Conservation (phyloP, 2,329 filamentous ascomycete species). For the Aquanectria penicillioides region DNA sequence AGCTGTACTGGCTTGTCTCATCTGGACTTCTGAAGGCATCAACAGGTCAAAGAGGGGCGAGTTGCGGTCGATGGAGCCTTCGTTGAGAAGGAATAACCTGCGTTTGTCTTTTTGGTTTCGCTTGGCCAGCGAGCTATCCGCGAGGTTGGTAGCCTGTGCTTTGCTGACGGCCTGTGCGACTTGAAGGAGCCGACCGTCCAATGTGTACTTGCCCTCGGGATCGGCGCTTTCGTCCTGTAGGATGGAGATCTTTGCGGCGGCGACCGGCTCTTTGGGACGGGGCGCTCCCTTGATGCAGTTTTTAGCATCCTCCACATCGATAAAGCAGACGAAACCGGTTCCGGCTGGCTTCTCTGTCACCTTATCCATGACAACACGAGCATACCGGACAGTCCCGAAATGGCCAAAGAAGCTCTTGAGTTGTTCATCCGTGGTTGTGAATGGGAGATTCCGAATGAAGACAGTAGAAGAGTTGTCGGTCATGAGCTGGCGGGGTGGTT, state of each 20-base stretch:
- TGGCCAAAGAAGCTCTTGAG: constrained; percentile 87
- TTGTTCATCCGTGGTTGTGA: constrained; percentile 83
- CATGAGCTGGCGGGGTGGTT: constrained; percentile 41
- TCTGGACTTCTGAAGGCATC: constrained; percentile 81
- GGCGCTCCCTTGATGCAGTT: constrained; percentile 82
- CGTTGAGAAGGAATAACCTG: constrained; percentile 84
- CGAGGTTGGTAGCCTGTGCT: constrained; percentile 79
- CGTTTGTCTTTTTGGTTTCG: constrained; percentile 86
- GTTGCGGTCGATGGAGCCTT: constrained; percentile 83
- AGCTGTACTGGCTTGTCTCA: constrained; percentile 86
- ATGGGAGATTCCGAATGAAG: constrained; percentile 95
- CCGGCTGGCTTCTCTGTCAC: constrained; percentile 88
- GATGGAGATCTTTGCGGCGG: constrained; percentile 78
- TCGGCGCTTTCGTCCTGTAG: constrained; percentile 88
- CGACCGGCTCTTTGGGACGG: constrained; percentile 57
- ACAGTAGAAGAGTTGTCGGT: constrained; percentile 77
- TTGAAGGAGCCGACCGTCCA: constrained; percentile 88
- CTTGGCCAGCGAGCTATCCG: constrained; percentile 71
- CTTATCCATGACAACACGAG: constrained; percentile 88
- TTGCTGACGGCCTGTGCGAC: constrained; percentile 87
- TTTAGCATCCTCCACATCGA: constrained; percentile 78
- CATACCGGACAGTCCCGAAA: constrained; percentile 91
- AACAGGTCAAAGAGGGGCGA: constrained; percentile 82
- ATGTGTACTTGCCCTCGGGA: constrained; percentile 83
- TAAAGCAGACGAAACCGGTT: constrained; percentile 96